Evolutionary conservation across 1,284 basidiomycete genomes (phyloP), one percentile per base, ranked within the genome.

Genomic region (Ceratobasidium papillatum): DNA sequence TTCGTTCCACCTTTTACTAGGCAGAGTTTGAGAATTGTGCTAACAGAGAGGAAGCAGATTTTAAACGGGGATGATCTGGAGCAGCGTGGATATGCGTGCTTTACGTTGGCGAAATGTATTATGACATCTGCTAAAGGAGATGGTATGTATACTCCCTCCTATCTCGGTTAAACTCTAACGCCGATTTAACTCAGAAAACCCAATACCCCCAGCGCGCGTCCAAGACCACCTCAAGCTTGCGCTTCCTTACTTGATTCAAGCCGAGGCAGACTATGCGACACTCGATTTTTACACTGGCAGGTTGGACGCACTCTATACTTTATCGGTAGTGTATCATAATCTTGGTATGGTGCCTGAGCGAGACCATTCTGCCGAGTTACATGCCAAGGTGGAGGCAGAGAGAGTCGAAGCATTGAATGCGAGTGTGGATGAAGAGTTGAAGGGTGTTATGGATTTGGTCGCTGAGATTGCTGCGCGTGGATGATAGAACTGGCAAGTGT

Each of bases 251-350:
- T 84, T 94, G n/a, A 79, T 82, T 19, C 85, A 85, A 69, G 88
- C 92, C 2, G 91, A 92, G 80, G 79, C 81, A 34, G 91, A 92
- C 79, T 94, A 89, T 80, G 77, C 79, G 47, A 80, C 79, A 7
- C 80, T 94, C 47, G 84, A 90, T 77, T 88, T 92, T 80, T 83
- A 86, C 76, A 81, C 84, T 58, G 86, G 90, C 5, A 80, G 87
- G 41, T 85, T 86, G 78, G 90, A 93, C 78, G 90, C 91, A 30
- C 89, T 90, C 76, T 93, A 91, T 82, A 81, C 91, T 65, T 80
- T 90, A 52, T 88, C 91, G 12, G 86, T 92, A 41, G 84, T 92
- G 32, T 90, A 90, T 79, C 87, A 94, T 81, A 93, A 90, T 77
- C 82, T 92, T 47, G 87, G 85, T 2, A 84, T 87, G 83, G 79